phyloP scores from a whole-genome alignment of 352 stramenopile species.

The Globisporangium abappressorium region DNA sequence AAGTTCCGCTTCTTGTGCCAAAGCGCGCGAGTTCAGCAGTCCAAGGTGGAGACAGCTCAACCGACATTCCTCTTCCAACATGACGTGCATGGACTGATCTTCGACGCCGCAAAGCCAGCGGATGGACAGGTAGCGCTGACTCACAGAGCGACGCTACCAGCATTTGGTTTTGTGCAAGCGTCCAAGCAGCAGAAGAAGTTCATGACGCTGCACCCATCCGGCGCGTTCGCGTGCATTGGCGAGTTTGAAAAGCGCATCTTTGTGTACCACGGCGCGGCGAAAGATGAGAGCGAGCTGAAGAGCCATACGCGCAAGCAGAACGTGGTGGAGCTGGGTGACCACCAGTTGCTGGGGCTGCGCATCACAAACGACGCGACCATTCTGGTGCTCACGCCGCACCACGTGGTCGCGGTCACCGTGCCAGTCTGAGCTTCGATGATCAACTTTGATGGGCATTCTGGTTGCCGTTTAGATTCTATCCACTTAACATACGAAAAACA shows the following conservation, averaged over 20 bases:
- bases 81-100: constrained; percentile 78
- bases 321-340: constrained; percentile 65
- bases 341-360: constrained; percentile 60
- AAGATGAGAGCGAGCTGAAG: constrained; percentile 25
- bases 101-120: constrained; percentile 16
- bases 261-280: constrained; percentile 51
- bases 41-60: not conserved
- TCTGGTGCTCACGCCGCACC: constrained; percentile 50
- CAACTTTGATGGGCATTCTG: not conserved
- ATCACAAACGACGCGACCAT: constrained; percentile 40
- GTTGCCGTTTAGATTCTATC: not conserved
- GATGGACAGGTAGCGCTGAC: constrained; percentile 27
- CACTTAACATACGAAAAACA: not conserved
- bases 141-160: constrained; percentile 60
- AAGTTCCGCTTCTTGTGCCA: constrained; percentile 63
- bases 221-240: constrained; percentile 62
- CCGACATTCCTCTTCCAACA: constrained; percentile 71
- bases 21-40: constrained; percentile 19
- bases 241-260: constrained; percentile 80
- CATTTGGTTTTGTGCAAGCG: constrained; percentile 83
- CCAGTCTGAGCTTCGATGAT: constrained; percentile 5
- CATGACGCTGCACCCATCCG: constrained; percentile 50
- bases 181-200: constrained; percentile 89
- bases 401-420: constrained; percentile 37
- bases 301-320: constrained; percentile 60